These are phyloP conservation scores for Malus asiatica DNA, from an alignment of 306 rosid genomes.

Conservation along the genomic window DNA sequence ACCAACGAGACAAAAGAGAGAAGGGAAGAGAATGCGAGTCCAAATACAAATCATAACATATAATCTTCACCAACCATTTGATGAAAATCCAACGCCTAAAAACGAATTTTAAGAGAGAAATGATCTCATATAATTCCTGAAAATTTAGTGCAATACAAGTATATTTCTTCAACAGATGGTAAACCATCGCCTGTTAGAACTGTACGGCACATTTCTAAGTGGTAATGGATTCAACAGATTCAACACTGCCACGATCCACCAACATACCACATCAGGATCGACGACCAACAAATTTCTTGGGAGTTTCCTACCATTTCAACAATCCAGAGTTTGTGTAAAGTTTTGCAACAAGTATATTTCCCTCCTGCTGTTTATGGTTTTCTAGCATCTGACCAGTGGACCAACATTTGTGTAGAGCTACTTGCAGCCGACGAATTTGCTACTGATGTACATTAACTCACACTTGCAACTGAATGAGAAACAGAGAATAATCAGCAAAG, in stretches of 20 bases:
- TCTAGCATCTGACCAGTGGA: neutral
- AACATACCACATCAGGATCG: conserved; percentile 3
- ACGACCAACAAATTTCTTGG: neutral
- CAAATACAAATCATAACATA: too few relatives aligned
- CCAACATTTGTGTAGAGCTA: neutral
- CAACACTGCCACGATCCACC: conserved; percentile 1
- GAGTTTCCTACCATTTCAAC: neutral
- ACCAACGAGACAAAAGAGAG: too few relatives aligned
- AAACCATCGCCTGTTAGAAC: neutral
- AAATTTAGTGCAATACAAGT: conserved; percentile 6
- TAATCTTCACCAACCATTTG: too few relatives aligned
- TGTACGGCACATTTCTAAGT: neutral
- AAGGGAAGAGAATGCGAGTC: too few relatives aligned
- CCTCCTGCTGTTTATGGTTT: conserved; percentile 1
- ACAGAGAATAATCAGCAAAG: neutral
- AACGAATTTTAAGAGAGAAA: neutral
- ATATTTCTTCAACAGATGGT: neutral
- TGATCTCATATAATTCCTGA: neutral
- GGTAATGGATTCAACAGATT: neutral
- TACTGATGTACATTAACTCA: neutral
- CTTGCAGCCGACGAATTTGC: conserved; percentile 5
- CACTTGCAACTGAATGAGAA: conserved; percentile 13
- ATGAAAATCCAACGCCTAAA: neutral
- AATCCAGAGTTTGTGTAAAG: neutral
- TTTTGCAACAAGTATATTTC: neutral